Base-by-base conservation (phyloP, 495 filamentous ascomycete species). In the Gamarada debralockiae region DNA sequence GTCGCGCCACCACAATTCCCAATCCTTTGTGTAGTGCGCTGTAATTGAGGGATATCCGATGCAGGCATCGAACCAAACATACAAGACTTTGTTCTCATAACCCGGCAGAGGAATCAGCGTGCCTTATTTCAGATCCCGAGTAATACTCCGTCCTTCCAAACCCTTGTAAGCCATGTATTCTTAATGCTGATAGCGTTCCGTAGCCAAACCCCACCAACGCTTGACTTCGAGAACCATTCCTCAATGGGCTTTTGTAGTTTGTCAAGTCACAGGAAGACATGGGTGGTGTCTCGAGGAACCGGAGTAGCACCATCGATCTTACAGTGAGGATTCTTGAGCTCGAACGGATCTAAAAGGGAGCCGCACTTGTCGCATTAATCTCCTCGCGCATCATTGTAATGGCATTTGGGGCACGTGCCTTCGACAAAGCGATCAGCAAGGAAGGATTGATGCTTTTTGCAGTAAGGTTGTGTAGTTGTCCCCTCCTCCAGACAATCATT, bases 11-110 rank as follows among this genome's bases (percentile, higher is more conserved):
- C 93, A 98, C 50, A 84, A 73, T 73, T 96, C 84, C 93, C 93
- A 98, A 46, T 95, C 74, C 22, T 87, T 76, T 4, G 91, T 97
- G 67, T 93, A 97, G 58, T 85, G 91, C 50, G 89, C 90, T 6
- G 93, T 97, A 57, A 98, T 98, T 0, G 90, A 96, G 4, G 89
- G 82, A 65, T 98, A 98, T 9, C 93, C 93, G 55, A 96, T 95
- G 68, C 90, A 96, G 33, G 93, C 93, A 68, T 98, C 93, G 60
- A 98, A 98, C 93, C 93, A 98, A 34, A 96, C 90, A 59, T 98
- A 98, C 55, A 97, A 77, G 53, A 95, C 91, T 48, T 66, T 68
- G 55, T 85, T 77, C 62, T 86, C 77, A 50, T 82, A 88, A 17
- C 75, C 81, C 14, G 69, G 67, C 8, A 78, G 60, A 20, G 88